Evolutionary conservation across 1,139 yeast species (phyloP), one percentile per base, ranked within the genome.

Genomic region (Suhomyces yuchorum): DNA sequence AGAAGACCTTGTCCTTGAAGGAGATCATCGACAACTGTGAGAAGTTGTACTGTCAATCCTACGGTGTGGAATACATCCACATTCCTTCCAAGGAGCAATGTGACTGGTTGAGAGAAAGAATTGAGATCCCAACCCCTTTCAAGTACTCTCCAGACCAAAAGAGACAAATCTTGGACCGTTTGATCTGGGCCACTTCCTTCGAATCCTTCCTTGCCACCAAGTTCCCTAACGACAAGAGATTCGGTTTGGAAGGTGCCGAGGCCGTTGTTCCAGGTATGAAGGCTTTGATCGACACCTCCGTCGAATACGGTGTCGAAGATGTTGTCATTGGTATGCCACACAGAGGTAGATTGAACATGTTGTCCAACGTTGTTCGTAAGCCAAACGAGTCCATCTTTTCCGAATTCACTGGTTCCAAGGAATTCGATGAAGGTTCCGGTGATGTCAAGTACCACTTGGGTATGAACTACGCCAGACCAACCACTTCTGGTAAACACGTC

Each of bases 291-390:
- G 99, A 93, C 71, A 85, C 92, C 56, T 82, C 97, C 40, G 98
- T 92, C 46, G 97, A 91, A 59, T 75, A 77, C 54, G 99, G 99
- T 62, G 85, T 92, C 50, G 97, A 92, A 73, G 98, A 93, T 67
- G 84, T 93, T 54, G 96, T 93, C 62, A 87, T 95, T 62, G 99
- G 99, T 77, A 93, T 93, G 99, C 97, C 99, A 50, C 99, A 93
- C 74, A 90, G 99, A 82, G 99, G 99, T 75, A 87, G 99, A 78
- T 81, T 93, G 65, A 93, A 93, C 71, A 92, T 93, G 87, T 82
- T 93, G 73, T 90, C 97, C 52, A 93, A 93, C 74, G 99, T 93
- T 63, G 97, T 93, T 45, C 88, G 99, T 77, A 93, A 93, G 72
- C 98, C 99, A 63, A 92, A 93, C 68, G 98, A 93, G 78, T 90